Evolutionary conservation across 2,329 filamentous ascomycete genomes (phyloP).

Genomic region (Alternaria sp.): DNA sequence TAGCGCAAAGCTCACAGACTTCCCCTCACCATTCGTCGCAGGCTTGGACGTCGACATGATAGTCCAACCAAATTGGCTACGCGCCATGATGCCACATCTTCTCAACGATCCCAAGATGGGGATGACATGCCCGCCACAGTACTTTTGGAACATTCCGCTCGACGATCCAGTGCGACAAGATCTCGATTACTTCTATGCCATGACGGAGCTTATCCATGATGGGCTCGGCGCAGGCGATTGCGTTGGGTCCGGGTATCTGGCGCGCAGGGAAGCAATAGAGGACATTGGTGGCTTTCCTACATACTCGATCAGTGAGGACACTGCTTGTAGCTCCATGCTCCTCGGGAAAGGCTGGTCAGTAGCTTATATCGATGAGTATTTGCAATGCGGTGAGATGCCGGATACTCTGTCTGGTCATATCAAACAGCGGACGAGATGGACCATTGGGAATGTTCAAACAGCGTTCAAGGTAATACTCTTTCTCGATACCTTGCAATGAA

Average conservation of each 20-base stretch:
- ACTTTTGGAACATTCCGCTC: conserved; percentile 69
- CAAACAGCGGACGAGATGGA: conserved; percentile 34
- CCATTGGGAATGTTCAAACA: conserved; percentile 31
- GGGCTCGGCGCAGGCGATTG: conserved; percentile 65
- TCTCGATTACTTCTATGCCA: conserved; percentile 66
- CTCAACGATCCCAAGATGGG: conserved; percentile 14
- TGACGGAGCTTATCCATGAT: conserved; percentile 59
- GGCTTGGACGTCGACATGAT: conserved; percentile 75
- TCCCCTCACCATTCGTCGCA: conserved; percentile 67
- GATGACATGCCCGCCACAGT: conserved; percentile 19
- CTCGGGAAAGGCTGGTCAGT: conserved; percentile 70
- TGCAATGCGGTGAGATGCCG: conserved; percentile 35
- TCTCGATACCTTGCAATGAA: background rate
- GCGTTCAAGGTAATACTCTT: conserved; percentile 18
- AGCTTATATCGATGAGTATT: conserved; percentile 46
- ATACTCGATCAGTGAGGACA: conserved; percentile 68
- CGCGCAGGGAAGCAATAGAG: conserved; percentile 66
- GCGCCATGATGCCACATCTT: conserved; percentile 16
- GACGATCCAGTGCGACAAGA: conserved; percentile 67
- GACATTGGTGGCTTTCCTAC: conserved; percentile 69
- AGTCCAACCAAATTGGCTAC: conserved; percentile 64
- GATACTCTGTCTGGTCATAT: conserved; percentile 26
- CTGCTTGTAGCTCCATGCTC: conserved; percentile 66
- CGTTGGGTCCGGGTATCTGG: conserved; percentile 69
- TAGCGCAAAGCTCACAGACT: conserved; percentile 32